Base-by-base conservation (phyloP, 495 filamentous ascomycete species). In the Diplogelasinospora grovesii region DNA sequence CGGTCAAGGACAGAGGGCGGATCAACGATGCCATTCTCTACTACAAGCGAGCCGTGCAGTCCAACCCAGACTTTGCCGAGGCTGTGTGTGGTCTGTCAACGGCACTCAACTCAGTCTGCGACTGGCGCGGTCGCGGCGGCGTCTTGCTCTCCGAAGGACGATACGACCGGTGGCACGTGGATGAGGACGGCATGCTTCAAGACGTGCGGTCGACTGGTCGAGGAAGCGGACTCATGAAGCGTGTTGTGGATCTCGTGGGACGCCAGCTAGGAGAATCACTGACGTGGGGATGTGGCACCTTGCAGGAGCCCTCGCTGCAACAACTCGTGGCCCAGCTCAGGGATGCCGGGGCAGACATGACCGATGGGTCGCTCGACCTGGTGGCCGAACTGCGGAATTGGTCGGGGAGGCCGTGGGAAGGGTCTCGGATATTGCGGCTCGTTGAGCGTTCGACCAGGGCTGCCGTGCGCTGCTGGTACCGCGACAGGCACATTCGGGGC, bases 31-130 rank as follows among this genome's bases (percentile, higher is more conserved):
- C 92, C 4, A 96, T 99, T 36, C 63, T 64, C 13, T 97, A 93
- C 59, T 99, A 99, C 67, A 82, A 77, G 48, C 79, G 89, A 44
- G 92, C 92, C 22, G 92, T 99, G 34, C 73, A 75, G 31, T 79
- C 87, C 22, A 99, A 90, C 50, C 92, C 92, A 0, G 85, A 95
- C 16, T 99, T 99, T 65, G 89, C 93, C 9, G 92, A 97, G 65
- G 92, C 92, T 3, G 89, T 97, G 1, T 99, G 92, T 58, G 92
- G 92, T 9, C 73, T 99, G 34, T 92, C 90, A 9, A 97, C 94
- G 50, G 93, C 92, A 18, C 74, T 97, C 20, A 97, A 95, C 56
- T 96, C 92, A 21, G 89, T 99, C 22, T 99, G 92, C 53, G 88
- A 87, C 53, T 99, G 92, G 92, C 75, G 72, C 48, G 90, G 88